phyloP scores from a whole-genome alignment of 352 stramenopile species.

The Phytopythium cucurbitacearum region DNA sequence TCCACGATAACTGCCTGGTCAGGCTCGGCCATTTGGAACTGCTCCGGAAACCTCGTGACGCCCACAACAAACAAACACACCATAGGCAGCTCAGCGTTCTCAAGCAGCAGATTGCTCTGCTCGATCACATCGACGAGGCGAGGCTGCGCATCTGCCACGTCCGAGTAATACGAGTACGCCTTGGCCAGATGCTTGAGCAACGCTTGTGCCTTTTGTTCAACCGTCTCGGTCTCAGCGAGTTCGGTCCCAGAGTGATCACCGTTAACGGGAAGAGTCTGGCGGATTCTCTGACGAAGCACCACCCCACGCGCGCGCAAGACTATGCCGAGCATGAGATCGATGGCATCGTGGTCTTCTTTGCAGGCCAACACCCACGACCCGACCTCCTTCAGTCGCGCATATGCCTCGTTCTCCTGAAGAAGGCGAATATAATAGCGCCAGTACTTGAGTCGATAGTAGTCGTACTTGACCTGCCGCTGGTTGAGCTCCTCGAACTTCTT shows the following conservation, averaged over 20 bases:
- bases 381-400: slow-evolving; percentile 63
- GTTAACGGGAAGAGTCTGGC: slow-evolving; percentile 4
- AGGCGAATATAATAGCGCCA: slow-evolving; percentile 58
- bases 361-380: slow-evolving; percentile 65
- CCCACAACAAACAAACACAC: slow-evolving; percentile 34
- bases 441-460: slow-evolving; percentile 74
- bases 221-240: neutral
- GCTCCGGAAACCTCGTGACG: slow-evolving; percentile 10
- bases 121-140: slow-evolving; percentile 24
- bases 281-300: slow-evolving; percentile 31
- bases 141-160: slow-evolving; percentile 34
- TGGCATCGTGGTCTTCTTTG: slow-evolving; percentile 81
- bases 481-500: slow-evolving; percentile 85
- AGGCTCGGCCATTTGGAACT: slow-evolving; percentile 21
- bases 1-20: slow-evolving; percentile 11
- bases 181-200: slow-evolving; percentile 59
- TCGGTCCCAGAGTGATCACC: neutral
- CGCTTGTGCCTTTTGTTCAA: slow-evolving; percentile 1
- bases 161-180: slow-evolving; percentile 54
- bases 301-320: slow-evolving; percentile 39
- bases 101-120: slow-evolving; percentile 22
- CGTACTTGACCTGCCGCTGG: slow-evolving; percentile 79
- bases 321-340: slow-evolving; percentile 66
- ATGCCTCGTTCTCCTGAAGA: slow-evolving; percentile 45
- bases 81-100: slow-evolving; percentile 37